These are phyloP conservation scores for Acanthamoeba castellanii DNA, from an alignment of 208 protist genomes.

Conservation along the genomic window DNA sequence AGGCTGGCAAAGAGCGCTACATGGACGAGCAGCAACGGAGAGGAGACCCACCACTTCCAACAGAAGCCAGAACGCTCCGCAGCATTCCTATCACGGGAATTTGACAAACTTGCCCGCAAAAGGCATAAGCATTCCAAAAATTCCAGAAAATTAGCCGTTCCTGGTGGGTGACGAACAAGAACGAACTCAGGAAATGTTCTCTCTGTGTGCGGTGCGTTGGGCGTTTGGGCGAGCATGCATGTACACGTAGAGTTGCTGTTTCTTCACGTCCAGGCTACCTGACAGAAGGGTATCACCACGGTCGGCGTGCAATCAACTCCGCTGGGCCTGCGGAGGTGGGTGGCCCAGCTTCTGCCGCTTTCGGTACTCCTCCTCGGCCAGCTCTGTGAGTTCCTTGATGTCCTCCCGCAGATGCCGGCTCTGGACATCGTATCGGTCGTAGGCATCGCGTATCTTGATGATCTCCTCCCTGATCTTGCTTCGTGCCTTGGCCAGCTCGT, in stretches of 20 bases:
- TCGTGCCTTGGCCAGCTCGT: constrained; percentile 55
- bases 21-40: too few species aligned
- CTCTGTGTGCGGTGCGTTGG: too few species aligned
- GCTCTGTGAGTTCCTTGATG: constrained; percentile 56
- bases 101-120: too few species aligned
- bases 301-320: not conserved
- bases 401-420: constrained; percentile 36
- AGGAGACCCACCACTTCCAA: too few species aligned
- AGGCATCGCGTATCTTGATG: constrained; percentile 67
- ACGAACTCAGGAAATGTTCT: not conserved
- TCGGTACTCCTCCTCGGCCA: constrained; percentile 6
- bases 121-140: too few species aligned
- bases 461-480: constrained; percentile 66
- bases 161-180: not conserved
- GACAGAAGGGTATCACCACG: too few species aligned
- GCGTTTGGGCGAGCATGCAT: too few species aligned
- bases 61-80: too few species aligned
- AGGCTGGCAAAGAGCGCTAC: too few species aligned
- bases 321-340: not conserved
- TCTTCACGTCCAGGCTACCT: too few species aligned
- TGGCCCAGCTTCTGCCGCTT: not conserved
- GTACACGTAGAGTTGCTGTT: too few species aligned
- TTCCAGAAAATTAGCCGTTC: not conserved
- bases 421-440: constrained; percentile 25
- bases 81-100: too few species aligned